Evolutionary conservation across 1,284 basidiomycete species (phyloP), one percentile per base, ranked within the genome.

Genomic region (Ustilago loliicola): DNA sequence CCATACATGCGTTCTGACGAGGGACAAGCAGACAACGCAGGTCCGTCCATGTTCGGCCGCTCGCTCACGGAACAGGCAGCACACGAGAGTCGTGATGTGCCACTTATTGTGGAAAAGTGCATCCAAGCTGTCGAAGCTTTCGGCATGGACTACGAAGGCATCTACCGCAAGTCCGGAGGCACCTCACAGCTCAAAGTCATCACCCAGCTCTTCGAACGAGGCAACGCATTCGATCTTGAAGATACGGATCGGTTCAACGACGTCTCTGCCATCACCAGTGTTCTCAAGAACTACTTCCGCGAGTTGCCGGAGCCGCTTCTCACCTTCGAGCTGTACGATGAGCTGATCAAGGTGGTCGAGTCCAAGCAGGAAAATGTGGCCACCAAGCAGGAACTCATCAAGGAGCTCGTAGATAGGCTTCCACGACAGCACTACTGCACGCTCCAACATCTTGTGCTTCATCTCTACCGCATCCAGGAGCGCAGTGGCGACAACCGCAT

Each of bases 161-260:
- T 99, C 78, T 98, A 98, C 87, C 94, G 97, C 72, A 98, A 98
- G 88, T 94, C 93, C 0, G 97, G 97, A 25, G 97, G 97, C 7
- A 92, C 93, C 36, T 91, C 93, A 10, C 95, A 96, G 84, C 93
- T 94, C 54, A 96, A 96, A 87, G 90, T 91, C 67, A 98, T 99
- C 87, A 95, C 94, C 0, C 93, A 96, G 79, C 89, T 97, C 38
- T 99, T 99, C 83, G 97, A 99, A 83, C 91, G 93, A 48, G 95
- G 95, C 61, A 92, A 96, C 83, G 88, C 93, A 1, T 98, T 99
- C 86, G 94, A 99, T 85, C 90, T 99, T 50, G 89, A 90, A 62
- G 94, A 99, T 86, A 88, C 89, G 7, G 93, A 98, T 80, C 90
- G 91, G 38, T 99, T 98, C 89, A 98, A 97, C 88, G 97, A 99